A percentile compares a stretch with the other conserved stretches of the same genome.
Conservation (phyloP, 768 basidiomycete species). For the Leccinum truebloodii region DNA sequence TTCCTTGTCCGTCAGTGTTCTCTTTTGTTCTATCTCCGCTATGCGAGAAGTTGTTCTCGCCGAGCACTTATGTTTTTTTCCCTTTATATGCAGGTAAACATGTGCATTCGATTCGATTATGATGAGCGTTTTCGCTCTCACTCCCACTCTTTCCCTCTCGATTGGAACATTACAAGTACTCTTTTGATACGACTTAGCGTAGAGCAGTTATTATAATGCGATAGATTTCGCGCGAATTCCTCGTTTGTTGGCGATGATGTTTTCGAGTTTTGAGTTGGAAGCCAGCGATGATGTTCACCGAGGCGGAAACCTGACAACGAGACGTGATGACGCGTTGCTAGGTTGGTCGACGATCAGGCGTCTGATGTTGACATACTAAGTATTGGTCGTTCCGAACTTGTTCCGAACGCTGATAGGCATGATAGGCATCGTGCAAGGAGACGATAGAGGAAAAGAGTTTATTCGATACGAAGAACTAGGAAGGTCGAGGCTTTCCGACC, state of each 20-base stretch:
- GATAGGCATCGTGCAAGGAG: no score
- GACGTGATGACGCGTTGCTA: neutral
- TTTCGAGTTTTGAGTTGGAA: neutral
- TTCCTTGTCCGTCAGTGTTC: neutral
- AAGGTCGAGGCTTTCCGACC: no score
- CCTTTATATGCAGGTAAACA: constrained; percentile 29
- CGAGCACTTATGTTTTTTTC: constrained; percentile 15
- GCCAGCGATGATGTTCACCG: neutral
- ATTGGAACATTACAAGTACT: constrained; percentile 31
- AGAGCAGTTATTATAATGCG: constrained; percentile 26
- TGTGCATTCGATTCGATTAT: constrained; percentile 16
- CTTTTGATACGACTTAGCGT: constrained; percentile 25
- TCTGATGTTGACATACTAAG: no score
- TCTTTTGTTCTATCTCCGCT: constrained; percentile 21
- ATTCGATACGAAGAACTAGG: no score
- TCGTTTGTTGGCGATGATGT: neutral
- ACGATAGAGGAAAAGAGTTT: no score
- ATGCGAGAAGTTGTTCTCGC: constrained; percentile 11
- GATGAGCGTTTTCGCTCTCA: neutral
- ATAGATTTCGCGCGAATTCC: constrained; percentile 15
- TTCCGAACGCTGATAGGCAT: no score
- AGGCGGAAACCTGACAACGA: neutral
- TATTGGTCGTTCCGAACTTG: no score
- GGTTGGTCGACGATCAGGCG: neutral
- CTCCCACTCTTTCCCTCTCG: neutral